Percentiles rank a stretch among this genome's conserved stretches.
Evolutionary conservation across 805 yeast species (phyloP).

Genomic region (Lipomyces sp.): DNA sequence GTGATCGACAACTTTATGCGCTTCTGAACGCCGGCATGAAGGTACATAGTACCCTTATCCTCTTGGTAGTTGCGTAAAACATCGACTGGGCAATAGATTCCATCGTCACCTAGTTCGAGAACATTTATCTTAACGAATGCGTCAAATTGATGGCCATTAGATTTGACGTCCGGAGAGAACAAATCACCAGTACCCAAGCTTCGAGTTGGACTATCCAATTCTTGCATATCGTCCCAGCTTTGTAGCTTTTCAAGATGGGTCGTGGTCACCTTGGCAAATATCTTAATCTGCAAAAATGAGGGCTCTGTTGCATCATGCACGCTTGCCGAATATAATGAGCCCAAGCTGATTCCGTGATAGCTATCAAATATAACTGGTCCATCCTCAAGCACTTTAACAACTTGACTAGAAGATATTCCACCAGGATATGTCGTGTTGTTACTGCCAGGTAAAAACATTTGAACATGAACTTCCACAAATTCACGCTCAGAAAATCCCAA

Average conservation of each 20-base stretch:
- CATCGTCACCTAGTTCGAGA: conserved; percentile 21
- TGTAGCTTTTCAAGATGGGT: conserved; percentile 28
- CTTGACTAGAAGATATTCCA: conserved; percentile 25
- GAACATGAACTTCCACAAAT: conserved; percentile 30
- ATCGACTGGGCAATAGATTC: conserved; percentile 25
- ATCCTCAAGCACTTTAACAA: conserved; percentile 25
- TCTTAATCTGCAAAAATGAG: conserved; percentile 12
- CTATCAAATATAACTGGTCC: conserved; percentile 22
- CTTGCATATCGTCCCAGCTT: conserved; percentile 33
- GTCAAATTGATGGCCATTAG: conserved; percentile 14
- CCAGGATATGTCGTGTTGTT: conserved; percentile 9
- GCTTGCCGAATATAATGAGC: neutral
- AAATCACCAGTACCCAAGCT: neutral
- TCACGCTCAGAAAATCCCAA: conserved; percentile 30
- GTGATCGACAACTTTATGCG: conserved; percentile 19
- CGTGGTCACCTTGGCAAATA: conserved; percentile 23
- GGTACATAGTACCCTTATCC: conserved; percentile 14
- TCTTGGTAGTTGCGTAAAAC: conserved; percentile 9
- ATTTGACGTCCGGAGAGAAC: neutral
- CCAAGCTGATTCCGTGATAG: conserved; percentile 11
- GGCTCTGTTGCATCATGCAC: neutral
- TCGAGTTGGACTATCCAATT: neutral
- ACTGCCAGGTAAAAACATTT: conserved; percentile 12
- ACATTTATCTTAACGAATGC: conserved; percentile 25
- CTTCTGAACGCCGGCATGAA: conserved; percentile 26